Base-by-base conservation (phyloP, 176 grass and related monocot species). In the Secale cereale region DNA sequence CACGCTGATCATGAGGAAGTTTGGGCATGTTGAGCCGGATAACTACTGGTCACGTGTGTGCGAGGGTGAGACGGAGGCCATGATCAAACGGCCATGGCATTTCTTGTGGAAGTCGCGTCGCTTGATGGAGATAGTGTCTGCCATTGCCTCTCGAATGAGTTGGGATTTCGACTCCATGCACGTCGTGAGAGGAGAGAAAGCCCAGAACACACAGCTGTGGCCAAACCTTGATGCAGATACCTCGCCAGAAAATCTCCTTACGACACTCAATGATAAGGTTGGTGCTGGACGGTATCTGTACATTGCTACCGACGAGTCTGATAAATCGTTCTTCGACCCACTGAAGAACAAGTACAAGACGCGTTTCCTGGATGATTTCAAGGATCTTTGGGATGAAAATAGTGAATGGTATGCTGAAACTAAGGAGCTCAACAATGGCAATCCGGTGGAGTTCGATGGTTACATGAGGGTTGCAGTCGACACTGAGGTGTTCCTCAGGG, bases 401-500 rank as follows among this genome's bases (percentile, higher is more conserved):
- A 95, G 89, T 30, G 91, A 98, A 43, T 98, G 93, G 96, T 95
- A 92, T 76, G 81, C 83, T 75, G 93, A 98, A 90, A 93, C 96
- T 2, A 93, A 95, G 87, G 90, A 83, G 77, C 76, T 98, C 43
- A 98, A 88, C 85, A 93, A 94, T 64, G 96, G 87, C 6, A 83
- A 90, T 12, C 50, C 91, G 40, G 93, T 95, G 39, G 91, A 95
- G 60, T 98, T 98, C 29, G 96, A 98, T 88, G 93, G 93, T 6
- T 98, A 98, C 73, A 95, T 98, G 96, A 98, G 96, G 82, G 74
- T 92, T 29, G 91, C 94, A 88, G 91, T 98, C 7, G 95, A 98
- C 52, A 98, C 91, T 12, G 95, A 98, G 81, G 93, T 98, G 28
- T 95, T 95, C 87, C 60, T 98, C 67, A 90, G 93, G 46, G 95